Evolutionary conservation across 106 monocot species (phyloP).

Genomic region (Platanthera zijinensis): DNA sequence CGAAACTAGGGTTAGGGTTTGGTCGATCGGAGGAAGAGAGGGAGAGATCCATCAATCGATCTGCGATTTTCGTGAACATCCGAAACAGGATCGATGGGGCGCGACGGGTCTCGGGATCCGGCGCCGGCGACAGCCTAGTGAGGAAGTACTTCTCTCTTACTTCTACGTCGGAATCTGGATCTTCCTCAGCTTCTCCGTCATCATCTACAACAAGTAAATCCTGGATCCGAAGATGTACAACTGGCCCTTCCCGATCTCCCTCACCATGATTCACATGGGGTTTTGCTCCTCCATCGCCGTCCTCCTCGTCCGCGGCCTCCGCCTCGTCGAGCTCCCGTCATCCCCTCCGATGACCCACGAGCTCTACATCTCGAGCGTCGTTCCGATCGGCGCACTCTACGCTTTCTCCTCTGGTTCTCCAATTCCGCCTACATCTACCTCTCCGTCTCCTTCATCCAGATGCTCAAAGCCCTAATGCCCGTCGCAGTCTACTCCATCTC

Average conservation of each 20-base stretch:
- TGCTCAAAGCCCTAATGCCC: slow-evolving; percentile 21
- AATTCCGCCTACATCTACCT: slow-evolving; percentile 14
- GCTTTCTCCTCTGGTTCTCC: slow-evolving; percentile 16
- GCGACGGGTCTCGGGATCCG: slow-evolving; percentile 4
- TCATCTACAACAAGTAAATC: slow-evolving; percentile 56
- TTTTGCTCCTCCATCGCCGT: slow-evolving; percentile 43
- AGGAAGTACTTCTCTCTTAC: slow-evolving; percentile 36
- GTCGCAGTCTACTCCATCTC: slow-evolving; percentile 18
- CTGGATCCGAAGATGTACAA: slow-evolving; percentile 45
- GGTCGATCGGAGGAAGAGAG: background rate
- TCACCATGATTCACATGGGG: slow-evolving; percentile 44
- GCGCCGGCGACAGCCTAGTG: slow-evolving; percentile 16
- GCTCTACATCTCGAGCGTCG: slow-evolving; percentile 6
- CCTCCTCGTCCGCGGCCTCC: slow-evolving; percentile 28
- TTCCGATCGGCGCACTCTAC: slow-evolving; percentile 13
- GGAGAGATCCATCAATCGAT: background rate
- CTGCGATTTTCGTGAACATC: background rate
- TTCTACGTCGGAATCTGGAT: slow-evolving; percentile 35
- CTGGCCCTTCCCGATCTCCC: slow-evolving; percentile 47
- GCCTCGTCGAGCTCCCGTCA: slow-evolving; percentile 22
- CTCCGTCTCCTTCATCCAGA: slow-evolving; percentile 13
- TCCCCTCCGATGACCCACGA: slow-evolving; percentile 26
- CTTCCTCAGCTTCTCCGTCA: slow-evolving; percentile 35
- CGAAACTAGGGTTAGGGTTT: background rate
- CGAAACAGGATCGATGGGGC: slow-evolving; percentile 5